Evolutionary conservation across 345 rosid genomes (phyloP).

Genomic region (Pistacia vera): DNA sequence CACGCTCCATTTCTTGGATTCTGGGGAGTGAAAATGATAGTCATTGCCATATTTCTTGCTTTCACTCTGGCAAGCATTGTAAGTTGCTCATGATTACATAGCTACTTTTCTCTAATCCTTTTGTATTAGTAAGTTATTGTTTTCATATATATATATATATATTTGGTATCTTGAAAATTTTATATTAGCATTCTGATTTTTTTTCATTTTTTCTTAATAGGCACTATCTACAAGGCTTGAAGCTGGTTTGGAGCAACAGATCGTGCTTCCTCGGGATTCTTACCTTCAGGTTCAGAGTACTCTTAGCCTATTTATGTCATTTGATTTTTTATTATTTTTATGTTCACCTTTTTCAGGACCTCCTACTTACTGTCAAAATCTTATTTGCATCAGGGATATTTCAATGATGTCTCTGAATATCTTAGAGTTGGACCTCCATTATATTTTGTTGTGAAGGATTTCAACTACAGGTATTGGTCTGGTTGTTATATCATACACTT

Average conservation of each 20-base stretch:
- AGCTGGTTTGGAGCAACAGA: constrained; percentile 60
- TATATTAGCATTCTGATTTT: not conserved
- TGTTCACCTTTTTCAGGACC: not conserved
- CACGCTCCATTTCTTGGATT: constrained; percentile 53
- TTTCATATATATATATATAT: not conserved
- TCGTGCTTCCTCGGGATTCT: constrained; percentile 66
- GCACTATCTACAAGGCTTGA: constrained; percentile 57
- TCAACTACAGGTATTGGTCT: constrained; percentile 50
- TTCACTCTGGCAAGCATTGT: constrained; percentile 50
- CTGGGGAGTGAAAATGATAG: constrained; percentile 55
- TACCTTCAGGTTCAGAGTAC: constrained; percentile 55
- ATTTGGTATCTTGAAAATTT: not conserved
- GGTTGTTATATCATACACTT: not conserved
- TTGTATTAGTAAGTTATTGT: not conserved
- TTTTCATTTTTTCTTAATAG: constrained; percentile 21
- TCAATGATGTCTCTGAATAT: constrained; percentile 48
- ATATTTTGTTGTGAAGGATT: constrained; percentile 65
- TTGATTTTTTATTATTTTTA: not conserved
- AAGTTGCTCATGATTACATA: constrained; percentile 31
- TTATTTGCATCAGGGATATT: constrained; percentile 51
- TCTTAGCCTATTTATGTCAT: not conserved
- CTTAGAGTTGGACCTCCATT: constrained; percentile 63
- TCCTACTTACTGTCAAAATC: not conserved
- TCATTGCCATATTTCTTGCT: constrained; percentile 50
- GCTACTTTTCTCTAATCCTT: not conserved